Percentiles rank a stretch among this genome's conserved stretches.
Evolutionary conservation across 2,329 filamentous ascomycete species (phyloP).

Genomic region (Pseudocercospora fijiensis): DNA sequence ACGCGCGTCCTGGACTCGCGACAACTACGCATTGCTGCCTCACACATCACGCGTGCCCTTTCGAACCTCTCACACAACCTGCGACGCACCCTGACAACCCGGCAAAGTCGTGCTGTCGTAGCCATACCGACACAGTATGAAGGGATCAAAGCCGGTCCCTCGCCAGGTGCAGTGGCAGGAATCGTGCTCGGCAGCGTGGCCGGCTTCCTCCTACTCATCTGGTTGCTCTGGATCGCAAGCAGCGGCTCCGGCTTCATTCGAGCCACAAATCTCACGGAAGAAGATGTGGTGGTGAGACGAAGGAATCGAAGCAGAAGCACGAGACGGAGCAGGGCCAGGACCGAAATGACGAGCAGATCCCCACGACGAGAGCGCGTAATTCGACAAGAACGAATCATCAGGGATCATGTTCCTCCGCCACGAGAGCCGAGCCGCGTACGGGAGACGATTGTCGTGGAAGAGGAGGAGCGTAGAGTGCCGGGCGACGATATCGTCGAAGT

Average conservation of each 20-base stretch:
- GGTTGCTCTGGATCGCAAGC: constrained; percentile 49
- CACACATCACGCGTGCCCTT: constrained; percentile 16
- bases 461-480: constrained; percentile 47
- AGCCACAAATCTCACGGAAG: constrained; percentile 32
- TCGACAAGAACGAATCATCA: constrained; percentile 38
- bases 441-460: constrained; percentile 46
- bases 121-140: constrained; percentile 54
- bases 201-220: constrained; percentile 55
- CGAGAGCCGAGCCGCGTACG: constrained; percentile 33
- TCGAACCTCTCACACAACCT: constrained; percentile 10
- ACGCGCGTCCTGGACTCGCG: constrained; percentile 33
- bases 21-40: constrained; percentile 21
- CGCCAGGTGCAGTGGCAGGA: constrained; percentile 59
- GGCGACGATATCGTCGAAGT: constrained; percentile 59
- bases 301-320: constrained; percentile 30
- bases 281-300: constrained; percentile 36
- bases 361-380: constrained; percentile 35
- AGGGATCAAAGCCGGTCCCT: constrained; percentile 52
- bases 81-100: constrained; percentile 22
- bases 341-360: constrained; percentile 37
- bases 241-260: constrained; percentile 35
- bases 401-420: constrained; percentile 32
- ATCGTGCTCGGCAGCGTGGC: constrained; percentile 58
- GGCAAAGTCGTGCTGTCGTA: constrained; percentile 18
- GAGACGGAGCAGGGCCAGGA: constrained; percentile 26